Evolutionary conservation across 2,329 filamentous ascomycete species (phyloP), one percentile per base, ranked within the genome.

Genomic region (Drechslera avenae): DNA sequence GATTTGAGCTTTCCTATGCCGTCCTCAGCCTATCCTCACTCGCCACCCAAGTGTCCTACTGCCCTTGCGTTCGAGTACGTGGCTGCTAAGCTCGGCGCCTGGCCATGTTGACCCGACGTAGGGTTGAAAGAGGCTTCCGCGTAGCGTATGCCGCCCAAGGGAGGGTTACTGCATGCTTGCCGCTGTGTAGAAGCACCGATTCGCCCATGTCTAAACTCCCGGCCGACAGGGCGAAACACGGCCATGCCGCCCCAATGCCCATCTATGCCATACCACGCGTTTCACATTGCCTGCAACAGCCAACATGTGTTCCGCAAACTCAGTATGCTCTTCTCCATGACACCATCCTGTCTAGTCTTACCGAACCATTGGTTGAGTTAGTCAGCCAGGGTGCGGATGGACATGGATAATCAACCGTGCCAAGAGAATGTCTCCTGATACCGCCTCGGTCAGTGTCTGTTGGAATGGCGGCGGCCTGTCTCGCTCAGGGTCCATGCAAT

Each of bases 141-240:
- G 9, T 23, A 23, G 9, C 5, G 21, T 8, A 23, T 2, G 21
- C 21, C 4, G 21, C 21, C 21, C 21, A 23, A 23, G 33, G 9
- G 31, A 18, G 26, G 14, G 19, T 34, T 26, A 9, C n/a, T 21
- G 40, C 37, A 7, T 13, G 9, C 21, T 19, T 33, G 26, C 7
- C n/a, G n/a, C 33, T 36, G 44, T 37, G 44, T 37, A 42, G 28
- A 30, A 39, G 46, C 21, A 36, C 41, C 34, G 47, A 44, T 49
- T 54, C 42, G 53, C 35, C 44, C 35, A 18, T 30, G 30, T 35
- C 17, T 23, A 14, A 34, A 21, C 48, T 53, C 33, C n/a, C n/a
- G 34, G 43, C 51, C 46, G 36, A 46, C 45, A 23, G 52, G 57
- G 54, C 51, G 57, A 51, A 57, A 41, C 49, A 46, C 44, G 47